A percentile compares a stretch with the other conserved stretches of the same genome.
These are phyloP conservation scores for Biscutella laevigata DNA, from an alignment of 441 rosid species.

Conservation along the genomic window DNA sequence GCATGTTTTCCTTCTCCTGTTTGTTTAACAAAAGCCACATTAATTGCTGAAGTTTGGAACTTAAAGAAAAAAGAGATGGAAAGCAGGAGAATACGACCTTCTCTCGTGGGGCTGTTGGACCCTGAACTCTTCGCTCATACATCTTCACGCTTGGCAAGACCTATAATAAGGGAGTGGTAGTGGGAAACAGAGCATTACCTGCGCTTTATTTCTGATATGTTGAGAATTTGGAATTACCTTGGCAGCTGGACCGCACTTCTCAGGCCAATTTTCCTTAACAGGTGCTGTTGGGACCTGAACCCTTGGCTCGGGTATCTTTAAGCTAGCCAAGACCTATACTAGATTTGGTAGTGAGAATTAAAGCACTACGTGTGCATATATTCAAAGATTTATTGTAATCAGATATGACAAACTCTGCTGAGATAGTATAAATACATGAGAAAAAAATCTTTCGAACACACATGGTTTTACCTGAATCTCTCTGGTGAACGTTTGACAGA, in stretches of 20 bases:
- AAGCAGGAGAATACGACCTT: not conserved
- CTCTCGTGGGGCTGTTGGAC: not conserved
- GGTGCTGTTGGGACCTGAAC: constrained; percentile 20
- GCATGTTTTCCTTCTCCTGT: constrained; percentile 17
- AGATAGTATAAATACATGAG: not conserved
- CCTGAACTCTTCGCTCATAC: constrained; percentile 3
- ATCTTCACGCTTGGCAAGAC: not conserved
- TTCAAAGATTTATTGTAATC: not conserved
- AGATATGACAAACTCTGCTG: not conserved
- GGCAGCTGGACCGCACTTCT: constrained; percentile 4
- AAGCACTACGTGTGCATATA: constrained; percentile 4
- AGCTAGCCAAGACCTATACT: constrained; percentile 16
- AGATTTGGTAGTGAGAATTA: constrained; percentile 8
- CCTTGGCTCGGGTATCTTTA: constrained; percentile 17
- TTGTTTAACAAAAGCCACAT: not conserved
- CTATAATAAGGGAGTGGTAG: constrained; percentile 10
- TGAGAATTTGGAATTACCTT: constrained; percentile 13
- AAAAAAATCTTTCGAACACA: too few relatives aligned
- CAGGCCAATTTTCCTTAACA: constrained; percentile 18
- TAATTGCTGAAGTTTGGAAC: not conserved
- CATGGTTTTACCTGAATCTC: constrained; percentile 49
- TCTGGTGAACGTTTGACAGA: constrained; percentile 37
- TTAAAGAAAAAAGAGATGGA: not conserved
- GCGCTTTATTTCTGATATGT: not conserved
- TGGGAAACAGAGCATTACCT: constrained; percentile 4